A percentile compares a stretch with the other conserved stretches of the same genome.
Conservation (phyloP, 2,329 filamentous ascomycete genomes). For the Byssoonygena ceratinophila region DNA sequence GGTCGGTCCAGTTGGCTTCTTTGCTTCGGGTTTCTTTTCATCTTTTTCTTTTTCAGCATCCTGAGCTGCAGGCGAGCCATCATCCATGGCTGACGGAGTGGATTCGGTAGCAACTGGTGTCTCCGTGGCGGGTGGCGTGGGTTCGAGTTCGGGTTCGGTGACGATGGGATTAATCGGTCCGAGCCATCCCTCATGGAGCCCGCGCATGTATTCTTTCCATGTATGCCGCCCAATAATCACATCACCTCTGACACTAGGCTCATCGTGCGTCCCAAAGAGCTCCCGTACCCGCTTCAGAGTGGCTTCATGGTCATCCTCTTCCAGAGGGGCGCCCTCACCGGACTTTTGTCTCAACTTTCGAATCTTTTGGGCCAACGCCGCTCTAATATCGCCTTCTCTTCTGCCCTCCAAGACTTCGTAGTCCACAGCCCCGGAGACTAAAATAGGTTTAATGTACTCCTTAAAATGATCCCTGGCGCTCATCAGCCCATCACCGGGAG, state of each 20-base stretch:
- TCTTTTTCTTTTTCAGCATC: conserved; percentile 44
- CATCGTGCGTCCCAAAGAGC: conserved; percentile 58
- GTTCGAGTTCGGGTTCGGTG: conserved; percentile 19
- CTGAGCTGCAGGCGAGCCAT: conserved; percentile 19
- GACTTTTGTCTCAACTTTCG: conserved; percentile 53
- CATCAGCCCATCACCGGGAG: conserved; percentile 75
- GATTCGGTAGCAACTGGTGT: background rate
- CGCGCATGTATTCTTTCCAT: conserved; percentile 95
- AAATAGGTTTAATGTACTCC: conserved; percentile 86
- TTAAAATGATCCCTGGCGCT: conserved; percentile 88
- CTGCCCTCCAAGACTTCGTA: conserved; percentile 93
- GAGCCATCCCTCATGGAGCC: conserved; percentile 91
- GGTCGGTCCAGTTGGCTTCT: conserved; percentile 49
- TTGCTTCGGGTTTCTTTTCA: conserved; percentile 38
- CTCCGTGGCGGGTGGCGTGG: conserved; percentile 15
- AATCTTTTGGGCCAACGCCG: conserved; percentile 75
- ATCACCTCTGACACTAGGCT: conserved; percentile 66
- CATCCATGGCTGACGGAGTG: conserved; percentile 12
- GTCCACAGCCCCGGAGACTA: conserved; percentile 81
- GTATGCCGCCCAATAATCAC: conserved; percentile 81
- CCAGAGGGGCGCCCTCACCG: conserved; percentile 42
- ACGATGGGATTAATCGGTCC: conserved; percentile 56
- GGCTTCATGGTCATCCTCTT: conserved; percentile 45
- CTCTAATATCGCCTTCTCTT: conserved; percentile 83
- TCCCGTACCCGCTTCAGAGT: conserved; percentile 54